Evolutionary conservation across 495 filamentous ascomycete genomes (phyloP).

Genomic region (Talaromyces borbonicus): DNA sequence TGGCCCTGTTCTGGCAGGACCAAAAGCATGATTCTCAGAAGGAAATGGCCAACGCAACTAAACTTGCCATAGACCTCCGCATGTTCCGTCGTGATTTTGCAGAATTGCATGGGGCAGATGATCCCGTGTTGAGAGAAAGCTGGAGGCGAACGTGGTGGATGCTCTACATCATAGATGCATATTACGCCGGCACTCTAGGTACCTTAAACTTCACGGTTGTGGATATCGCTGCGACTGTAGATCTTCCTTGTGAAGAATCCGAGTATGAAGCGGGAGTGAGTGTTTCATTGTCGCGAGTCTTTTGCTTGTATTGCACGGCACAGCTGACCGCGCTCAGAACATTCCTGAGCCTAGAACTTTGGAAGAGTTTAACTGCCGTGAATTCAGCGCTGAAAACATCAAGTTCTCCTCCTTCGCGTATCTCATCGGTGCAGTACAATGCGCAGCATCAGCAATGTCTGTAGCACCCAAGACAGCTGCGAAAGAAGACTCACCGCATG

Average conservation of each 20-base stretch:
- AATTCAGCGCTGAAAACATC: conserved; percentile 52
- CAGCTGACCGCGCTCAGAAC: conserved; percentile 26
- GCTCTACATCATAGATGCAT: conserved; percentile 21
- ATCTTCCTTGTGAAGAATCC: conserved; percentile 69
- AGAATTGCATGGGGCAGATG: conserved; percentile 10
- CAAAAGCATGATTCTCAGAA: conserved; percentile 14
- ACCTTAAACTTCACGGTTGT: conserved; percentile 39
- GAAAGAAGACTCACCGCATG: conserved; percentile 16
- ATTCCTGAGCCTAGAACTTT: conserved; percentile 53
- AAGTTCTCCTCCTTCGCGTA: conserved; percentile 64
- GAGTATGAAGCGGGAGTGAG: conserved; percentile 56
- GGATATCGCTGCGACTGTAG: conserved; percentile 46
- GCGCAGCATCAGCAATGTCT: conserved; percentile 18
- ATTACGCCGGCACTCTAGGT: conserved; percentile 21
- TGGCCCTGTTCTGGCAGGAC: conserved; percentile 24
- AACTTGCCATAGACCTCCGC: conserved; percentile 29
- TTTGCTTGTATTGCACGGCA: conserved; percentile 1
- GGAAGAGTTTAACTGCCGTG: conserved; percentile 60
- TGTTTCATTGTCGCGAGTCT: conserved; percentile 9
- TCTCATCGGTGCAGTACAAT: conserved; percentile 46
- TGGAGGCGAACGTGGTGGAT: conserved; percentile 33
- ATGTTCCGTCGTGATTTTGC: conserved; percentile 18
- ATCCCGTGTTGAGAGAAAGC: conserved; percentile 17
- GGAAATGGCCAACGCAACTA: conserved; percentile 15
- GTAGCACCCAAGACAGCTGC: conserved; percentile 10